These are phyloP conservation scores for Pseudopyricularia javanii DNA, from an alignment of 2,329 filamentous ascomycete species.

Conservation along the genomic window DNA sequence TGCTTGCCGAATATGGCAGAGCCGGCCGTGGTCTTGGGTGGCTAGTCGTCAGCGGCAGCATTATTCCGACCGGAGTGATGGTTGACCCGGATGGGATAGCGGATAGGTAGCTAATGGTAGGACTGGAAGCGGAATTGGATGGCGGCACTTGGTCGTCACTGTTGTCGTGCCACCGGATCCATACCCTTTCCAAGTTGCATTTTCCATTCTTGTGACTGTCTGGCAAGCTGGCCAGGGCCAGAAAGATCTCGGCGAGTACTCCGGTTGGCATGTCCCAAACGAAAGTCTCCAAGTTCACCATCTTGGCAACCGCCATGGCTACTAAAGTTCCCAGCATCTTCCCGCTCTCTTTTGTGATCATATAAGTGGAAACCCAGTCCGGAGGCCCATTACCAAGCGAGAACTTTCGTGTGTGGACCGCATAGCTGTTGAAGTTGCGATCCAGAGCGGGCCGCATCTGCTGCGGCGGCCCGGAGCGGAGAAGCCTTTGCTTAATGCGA, in stretches of 20 bases:
- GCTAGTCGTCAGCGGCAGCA: conserved; percentile 15
- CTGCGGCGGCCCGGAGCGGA: conserved; percentile 6
- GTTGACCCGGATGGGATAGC: conserved; percentile 20
- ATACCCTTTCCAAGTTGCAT: conserved; percentile 60
- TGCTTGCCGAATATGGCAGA: conserved; percentile 37
- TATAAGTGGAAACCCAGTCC: conserved; percentile 71
- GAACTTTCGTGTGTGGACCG: conserved; percentile 69
- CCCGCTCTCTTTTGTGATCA: conserved; percentile 70
- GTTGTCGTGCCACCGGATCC: conserved; percentile 78
- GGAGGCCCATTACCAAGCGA: conserved; percentile 70
- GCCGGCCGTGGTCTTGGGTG: conserved; percentile 20
- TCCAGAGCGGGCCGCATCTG: background rate
- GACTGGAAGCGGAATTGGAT: conserved; percentile 14
- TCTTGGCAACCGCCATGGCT: conserved; percentile 65
- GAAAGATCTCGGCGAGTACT: conserved; percentile 69
- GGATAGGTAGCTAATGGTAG: background rate
- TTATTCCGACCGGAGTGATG: conserved; percentile 28
- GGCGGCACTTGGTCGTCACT: conserved; percentile 20
- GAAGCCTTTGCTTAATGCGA: conserved; percentile 21
- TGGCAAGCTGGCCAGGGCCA: conserved; percentile 60
- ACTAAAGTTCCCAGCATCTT: conserved; percentile 84
- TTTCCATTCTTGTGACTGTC: conserved; percentile 45
- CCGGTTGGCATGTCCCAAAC: conserved; percentile 86
- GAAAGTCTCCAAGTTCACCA: conserved; percentile 72
- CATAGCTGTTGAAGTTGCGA: conserved; percentile 41